Evolutionary conservation across 805 yeast species (phyloP).

Genomic region (Komagataella pastoris): DNA sequence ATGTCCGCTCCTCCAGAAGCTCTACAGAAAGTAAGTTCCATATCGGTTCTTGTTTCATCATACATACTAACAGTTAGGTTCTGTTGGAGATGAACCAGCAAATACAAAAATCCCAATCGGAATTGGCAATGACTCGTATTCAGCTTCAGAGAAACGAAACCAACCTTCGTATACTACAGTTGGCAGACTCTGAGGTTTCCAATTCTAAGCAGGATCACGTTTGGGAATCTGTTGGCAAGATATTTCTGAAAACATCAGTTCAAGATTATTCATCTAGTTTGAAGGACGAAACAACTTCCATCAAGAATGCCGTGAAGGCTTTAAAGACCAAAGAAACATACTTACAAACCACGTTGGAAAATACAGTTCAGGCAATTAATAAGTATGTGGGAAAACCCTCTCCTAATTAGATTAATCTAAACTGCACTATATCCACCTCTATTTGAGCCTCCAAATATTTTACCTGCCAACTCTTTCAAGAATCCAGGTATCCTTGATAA

Average conservation of each 20-base stretch:
- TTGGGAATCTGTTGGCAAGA: slow-evolving; percentile 81
- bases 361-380: slow-evolving; percentile 52
- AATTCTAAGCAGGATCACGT: slow-evolving; percentile 34
- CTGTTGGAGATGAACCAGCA: slow-evolving; percentile 57
- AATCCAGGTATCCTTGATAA: slow-evolving; percentile 52
- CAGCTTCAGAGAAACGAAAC: slow-evolving; percentile 37
- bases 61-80: slow-evolving; percentile 24
- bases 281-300: slow-evolving; percentile 34
- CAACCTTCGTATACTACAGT: slow-evolving; percentile 36
- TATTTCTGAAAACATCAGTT: slow-evolving; percentile 38
- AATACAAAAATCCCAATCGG: slow-evolving; percentile 44
- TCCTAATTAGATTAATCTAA: slow-evolving; percentile 16
- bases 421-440: slow-evolving; percentile 95
- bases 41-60: too few relatives aligned
- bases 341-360: slow-evolving; percentile 64
- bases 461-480: slow-evolving; percentile 51
- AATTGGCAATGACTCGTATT: slow-evolving; percentile 37
- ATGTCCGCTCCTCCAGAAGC: slow-evolving; percentile 33
- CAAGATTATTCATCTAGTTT: slow-evolving; percentile 34
- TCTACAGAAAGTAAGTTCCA: slow-evolving; percentile 19
- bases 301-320: slow-evolving; percentile 45
- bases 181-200: slow-evolving; percentile 43
- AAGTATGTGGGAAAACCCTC: slow-evolving; percentile 1
- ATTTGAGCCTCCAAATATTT: slow-evolving; percentile 43
- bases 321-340: slow-evolving; percentile 59